Base-by-base conservation (phyloP, 208 protist genomes). In the Wallacemonas sp. region DNA sequence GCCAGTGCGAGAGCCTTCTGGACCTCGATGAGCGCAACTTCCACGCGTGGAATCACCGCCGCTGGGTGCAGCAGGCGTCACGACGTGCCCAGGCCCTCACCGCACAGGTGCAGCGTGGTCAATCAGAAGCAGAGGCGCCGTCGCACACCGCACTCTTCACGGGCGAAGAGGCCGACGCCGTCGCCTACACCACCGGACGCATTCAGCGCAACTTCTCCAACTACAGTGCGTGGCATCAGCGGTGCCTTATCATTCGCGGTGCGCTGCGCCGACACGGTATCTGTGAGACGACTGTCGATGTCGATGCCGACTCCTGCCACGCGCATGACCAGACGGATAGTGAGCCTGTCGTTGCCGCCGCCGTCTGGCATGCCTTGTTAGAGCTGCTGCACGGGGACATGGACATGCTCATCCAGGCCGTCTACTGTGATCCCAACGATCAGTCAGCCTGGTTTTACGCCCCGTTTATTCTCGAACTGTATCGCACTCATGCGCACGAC, bases 151-250 rank as follows among this genome's bases (percentile, higher is more conserved):
- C 41, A 1, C 54, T 82, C 23, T 91, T 92, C 60, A 72, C 72
- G 1, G 1, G 62, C 0, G 63, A 74, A 0, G 88, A 93, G 52
- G 39, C 52, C 4, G 63, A 71, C 1, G 94, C 98, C 64, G 52
- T 98, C 32, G 57, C 49, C 0, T 98, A 94, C 75, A 97, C 95
- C 12, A 78, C 65, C 0, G 49, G 39, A 21, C 94, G 97, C 61
- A 96, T 99, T 36, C 72, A 88, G 23, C 65, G 77, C 23, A 98
- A 99, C 78, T 99, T 99, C 74, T 98, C 93, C 30, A 99, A 99
- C 71, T 99, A 99, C 81, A 98, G 95, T 36, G 96, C 97, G 19
- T 99, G 97, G 97, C 97, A 99, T 83, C 88, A 98, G 63, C 85
- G 97, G 16, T 85, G 72, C 1, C 55, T 92, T 2, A 78, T 83